Conservation (phyloP, 2,329 filamentous ascomycete genomes). For the Trichoderma aggressivum region DNA sequence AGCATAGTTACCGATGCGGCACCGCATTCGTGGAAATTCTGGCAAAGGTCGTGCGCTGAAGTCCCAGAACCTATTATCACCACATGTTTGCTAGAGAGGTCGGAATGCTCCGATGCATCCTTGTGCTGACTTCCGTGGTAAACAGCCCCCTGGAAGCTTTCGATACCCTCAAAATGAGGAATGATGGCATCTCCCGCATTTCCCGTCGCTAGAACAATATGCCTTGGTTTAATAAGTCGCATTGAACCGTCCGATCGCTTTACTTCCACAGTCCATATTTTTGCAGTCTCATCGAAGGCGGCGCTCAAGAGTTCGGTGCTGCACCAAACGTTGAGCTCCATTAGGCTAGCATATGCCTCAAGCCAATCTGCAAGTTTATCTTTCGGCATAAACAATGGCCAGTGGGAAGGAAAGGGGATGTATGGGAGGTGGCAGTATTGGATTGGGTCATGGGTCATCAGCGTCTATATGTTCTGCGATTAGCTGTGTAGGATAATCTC, state of each 20-base stretch:
- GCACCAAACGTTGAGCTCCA: slow-evolving; percentile 67
- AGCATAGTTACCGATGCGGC: neutral
- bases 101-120: neutral
- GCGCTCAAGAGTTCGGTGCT: slow-evolving; percentile 46
- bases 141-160: neutral
- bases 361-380: slow-evolving; percentile 69
- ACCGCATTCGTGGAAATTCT: neutral
- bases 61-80: neutral
- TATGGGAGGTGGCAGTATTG: slow-evolving; percentile 62
- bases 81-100: neutral
- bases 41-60: neutral
- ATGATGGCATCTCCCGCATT: neutral
- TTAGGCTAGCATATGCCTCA: slow-evolving; percentile 58
- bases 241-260: neutral
- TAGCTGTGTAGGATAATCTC: neutral
- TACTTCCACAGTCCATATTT: slow-evolving; percentile 50
- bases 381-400: slow-evolving; percentile 69
- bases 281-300: slow-evolving; percentile 47
- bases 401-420: slow-evolving; percentile 58
- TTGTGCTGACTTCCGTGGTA: neutral
- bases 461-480: slow-evolving; percentile 34
- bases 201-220: neutral
- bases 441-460: slow-evolving; percentile 66
- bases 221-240: neutral
- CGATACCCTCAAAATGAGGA: neutral